Evolutionary conservation across 768 basidiomycete genomes (phyloP).

Genomic region (Crassisporium funariophilum): DNA sequence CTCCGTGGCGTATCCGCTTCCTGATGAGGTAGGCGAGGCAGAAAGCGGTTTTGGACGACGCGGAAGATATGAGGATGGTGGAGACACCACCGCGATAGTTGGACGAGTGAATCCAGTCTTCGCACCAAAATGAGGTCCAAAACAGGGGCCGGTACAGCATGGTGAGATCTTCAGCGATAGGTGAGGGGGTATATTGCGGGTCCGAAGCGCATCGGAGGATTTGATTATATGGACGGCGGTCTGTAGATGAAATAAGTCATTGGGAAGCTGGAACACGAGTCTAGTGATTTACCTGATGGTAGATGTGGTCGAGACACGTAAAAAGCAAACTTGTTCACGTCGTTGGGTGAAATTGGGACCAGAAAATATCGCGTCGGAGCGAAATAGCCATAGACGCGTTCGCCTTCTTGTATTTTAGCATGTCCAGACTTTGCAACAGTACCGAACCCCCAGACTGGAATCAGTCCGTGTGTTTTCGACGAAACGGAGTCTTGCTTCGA

Average conservation of each 20-base stretch:
- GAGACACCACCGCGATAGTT: slow-evolving; percentile 51
- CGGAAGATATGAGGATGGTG: slow-evolving; percentile 62
- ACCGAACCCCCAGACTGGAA: slow-evolving; percentile 77
- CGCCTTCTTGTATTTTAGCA: slow-evolving; percentile 49
- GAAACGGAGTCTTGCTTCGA: slow-evolving; percentile 32
- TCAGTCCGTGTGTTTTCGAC: slow-evolving; percentile 56
- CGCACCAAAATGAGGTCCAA: slow-evolving; percentile 78
- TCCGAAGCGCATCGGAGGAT: slow-evolving; percentile 60
- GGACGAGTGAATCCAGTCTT: slow-evolving; percentile 63
- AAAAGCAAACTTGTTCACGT: slow-evolving; percentile 57
- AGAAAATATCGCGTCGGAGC: slow-evolving; percentile 61
- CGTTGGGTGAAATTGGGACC: slow-evolving; percentile 49
- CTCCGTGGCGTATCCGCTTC: slow-evolving; percentile 42
- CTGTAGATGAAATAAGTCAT: slow-evolving; percentile 24
- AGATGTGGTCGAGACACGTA: slow-evolving; percentile 63
- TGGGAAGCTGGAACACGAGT: background rate
- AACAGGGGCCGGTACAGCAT: slow-evolving; percentile 77
- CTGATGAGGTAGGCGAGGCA: slow-evolving; percentile 62
- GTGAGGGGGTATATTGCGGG: slow-evolving; percentile 51
- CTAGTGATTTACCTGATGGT: slow-evolving; percentile 48
- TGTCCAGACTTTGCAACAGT: slow-evolving; percentile 54
- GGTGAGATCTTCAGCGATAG: slow-evolving; percentile 56
- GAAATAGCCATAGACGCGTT: slow-evolving; percentile 67
- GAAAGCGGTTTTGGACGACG: slow-evolving; percentile 74
- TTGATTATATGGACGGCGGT: slow-evolving; percentile 71